Base-by-base conservation (phyloP, 2,329 filamentous ascomycete species). In the Neospermospora avenae region DNA sequence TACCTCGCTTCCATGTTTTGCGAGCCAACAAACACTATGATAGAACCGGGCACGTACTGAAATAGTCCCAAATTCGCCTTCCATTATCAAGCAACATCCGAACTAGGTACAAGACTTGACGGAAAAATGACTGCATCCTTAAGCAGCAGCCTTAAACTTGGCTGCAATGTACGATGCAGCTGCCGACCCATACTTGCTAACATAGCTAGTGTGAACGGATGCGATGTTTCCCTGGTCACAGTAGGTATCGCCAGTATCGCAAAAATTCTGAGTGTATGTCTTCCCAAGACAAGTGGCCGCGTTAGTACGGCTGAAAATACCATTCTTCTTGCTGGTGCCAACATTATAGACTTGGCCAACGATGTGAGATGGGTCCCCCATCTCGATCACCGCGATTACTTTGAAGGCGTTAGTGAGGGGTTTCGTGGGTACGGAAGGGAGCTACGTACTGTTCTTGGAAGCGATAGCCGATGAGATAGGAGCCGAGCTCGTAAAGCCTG, bases 341-440 rank as follows among this genome's bases (percentile, higher is more conserved):
- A 62, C 62, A 46, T 71, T 65, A 63, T 69, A 73, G 1, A 64
- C 13, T 35, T 71, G 65, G 39, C 60, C 64, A 8, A 63, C 63
- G 7, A 67, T 69, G 55, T 67, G 70, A 22, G 68, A 65, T 11
- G 72, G 72, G 60, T 74, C 73, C 10, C 70, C 72, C 62, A 74
- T 55, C n/a, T 44, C 10, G 39, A 44, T 34, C 11, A 44, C 22
- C 2, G 24, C 39, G n/a, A 42, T 42, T 24, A 51, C 46, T 51
- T 8, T 18, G 14, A 4, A 22, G 10, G 3, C n/a, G 3, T 51
- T 34, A 31, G 24, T 31, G n/a, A 16, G 8, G 2, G 46, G 16
- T 2, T 31, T 14, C 14, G 25, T 8, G 7, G 14, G 3, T 25
- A 31, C 11, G 18, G 28, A 34, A 1, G 4, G 24, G 42, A 14